A percentile compares a stretch with the other conserved stretches of the same genome.
Conservation (phyloP, 192 early-diverging fungal genomes). For the Paraglomus brasilianum region DNA sequence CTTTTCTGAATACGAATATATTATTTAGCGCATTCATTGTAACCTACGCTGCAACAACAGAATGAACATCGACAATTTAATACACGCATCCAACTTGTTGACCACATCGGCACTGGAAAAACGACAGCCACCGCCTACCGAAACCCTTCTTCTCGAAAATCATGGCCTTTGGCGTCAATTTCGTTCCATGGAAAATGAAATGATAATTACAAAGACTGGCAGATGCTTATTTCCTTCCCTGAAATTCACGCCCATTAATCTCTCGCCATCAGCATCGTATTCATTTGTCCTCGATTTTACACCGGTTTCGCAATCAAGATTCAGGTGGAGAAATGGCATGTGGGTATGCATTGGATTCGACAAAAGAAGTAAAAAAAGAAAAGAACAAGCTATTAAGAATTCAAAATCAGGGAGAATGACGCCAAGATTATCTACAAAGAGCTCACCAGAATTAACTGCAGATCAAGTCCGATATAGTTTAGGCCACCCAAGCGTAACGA, state of each 20-base stretch:
- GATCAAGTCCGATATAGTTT: neutral
- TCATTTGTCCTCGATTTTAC: constrained; percentile 47
- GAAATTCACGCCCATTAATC: constrained; percentile 36
- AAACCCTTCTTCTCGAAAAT: constrained; percentile 19
- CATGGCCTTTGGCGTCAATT: constrained; percentile 45
- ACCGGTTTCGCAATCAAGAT: constrained; percentile 33
- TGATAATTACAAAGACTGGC: constrained; percentile 63
- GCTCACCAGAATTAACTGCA: neutral
- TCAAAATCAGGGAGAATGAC: neutral
- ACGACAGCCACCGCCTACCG: no score
- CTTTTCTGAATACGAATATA: no score
- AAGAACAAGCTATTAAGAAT: neutral
- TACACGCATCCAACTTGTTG: no score
- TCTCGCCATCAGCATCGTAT: constrained; percentile 46
- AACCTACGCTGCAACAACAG: no score
- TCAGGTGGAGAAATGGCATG: constrained; percentile 37
- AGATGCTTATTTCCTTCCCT: constrained; percentile 58
- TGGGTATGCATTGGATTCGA: constrained; percentile 35
- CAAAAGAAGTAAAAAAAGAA: neutral
- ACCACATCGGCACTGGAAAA: no score
- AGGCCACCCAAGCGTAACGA: constrained; percentile 17
- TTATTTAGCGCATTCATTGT: no score
- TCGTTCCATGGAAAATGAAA: constrained; percentile 45
- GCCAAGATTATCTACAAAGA: no score
- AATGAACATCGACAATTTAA: no score